A percentile compares a stretch with the other conserved stretches of the same genome.
Conservation (phyloP, 768 basidiomycete species). For the Russula virescens region DNA sequence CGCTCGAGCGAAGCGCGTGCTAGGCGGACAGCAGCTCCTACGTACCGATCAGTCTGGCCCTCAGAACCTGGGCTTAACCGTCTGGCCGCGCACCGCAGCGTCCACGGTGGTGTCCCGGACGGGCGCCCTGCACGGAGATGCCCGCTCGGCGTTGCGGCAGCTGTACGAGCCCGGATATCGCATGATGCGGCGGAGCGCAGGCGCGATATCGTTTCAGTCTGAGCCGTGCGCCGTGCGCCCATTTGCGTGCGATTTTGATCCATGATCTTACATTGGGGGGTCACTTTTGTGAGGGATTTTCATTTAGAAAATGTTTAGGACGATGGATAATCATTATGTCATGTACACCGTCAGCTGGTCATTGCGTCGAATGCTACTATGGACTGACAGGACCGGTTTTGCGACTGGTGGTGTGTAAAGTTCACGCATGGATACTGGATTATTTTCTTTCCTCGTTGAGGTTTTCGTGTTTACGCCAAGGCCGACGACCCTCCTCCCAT, state of each 20-base stretch:
- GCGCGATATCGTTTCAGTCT: conserved; percentile 36
- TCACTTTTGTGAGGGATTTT: too few relatives aligned
- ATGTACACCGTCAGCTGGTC: too few relatives aligned
- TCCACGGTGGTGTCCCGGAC: conserved; percentile 78
- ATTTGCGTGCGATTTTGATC: conserved; percentile 5
- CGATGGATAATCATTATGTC: not conserved
- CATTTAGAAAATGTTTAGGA: too few relatives aligned
- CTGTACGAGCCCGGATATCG: conserved; percentile 44
- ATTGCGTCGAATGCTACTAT: too few relatives aligned
- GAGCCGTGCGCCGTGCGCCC: conserved; percentile 38
- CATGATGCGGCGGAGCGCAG: conserved; percentile 33
- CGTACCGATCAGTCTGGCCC: conserved; percentile 72
- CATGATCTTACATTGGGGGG: not conserved
- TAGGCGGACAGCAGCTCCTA: conserved; percentile 67
- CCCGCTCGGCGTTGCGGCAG: conserved; percentile 46
- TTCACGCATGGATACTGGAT: too few relatives aligned
- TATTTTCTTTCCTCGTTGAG: too few relatives aligned
- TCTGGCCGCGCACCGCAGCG: conserved; percentile 68
- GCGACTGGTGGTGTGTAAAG: too few relatives aligned
- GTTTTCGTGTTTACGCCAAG: too few relatives aligned
- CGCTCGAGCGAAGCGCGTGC: conserved; percentile 47
- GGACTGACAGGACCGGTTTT: too few relatives aligned
- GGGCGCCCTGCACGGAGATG: conserved; percentile 34
- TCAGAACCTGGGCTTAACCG: conserved; percentile 58
- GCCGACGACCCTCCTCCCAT: too few relatives aligned